These are phyloP conservation scores for Cryptosporidium sp. DNA, from an alignment of 169 alveolate genomes.

Conservation along the genomic window DNA sequence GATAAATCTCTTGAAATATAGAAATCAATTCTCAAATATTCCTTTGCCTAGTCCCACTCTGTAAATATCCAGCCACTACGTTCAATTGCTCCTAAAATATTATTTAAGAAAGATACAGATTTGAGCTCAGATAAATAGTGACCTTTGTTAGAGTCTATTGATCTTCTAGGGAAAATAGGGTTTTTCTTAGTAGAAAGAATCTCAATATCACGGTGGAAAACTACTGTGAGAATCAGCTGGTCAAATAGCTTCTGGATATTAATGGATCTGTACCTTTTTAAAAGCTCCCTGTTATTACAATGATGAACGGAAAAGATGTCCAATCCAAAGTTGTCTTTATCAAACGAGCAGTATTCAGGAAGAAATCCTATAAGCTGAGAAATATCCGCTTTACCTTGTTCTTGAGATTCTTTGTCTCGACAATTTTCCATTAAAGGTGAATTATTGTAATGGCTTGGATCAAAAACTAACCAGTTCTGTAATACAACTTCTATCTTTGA, in stretches of 20 bases:
- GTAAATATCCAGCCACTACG: constrained; percentile 25
- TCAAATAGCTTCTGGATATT: constrained; percentile 47
- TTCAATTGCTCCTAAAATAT: constrained; percentile 15
- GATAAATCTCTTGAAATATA: background rate
- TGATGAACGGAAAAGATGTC: constrained; percentile 6
- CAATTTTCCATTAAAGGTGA: background rate
- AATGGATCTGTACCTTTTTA: constrained; percentile 2
- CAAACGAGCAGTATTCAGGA: constrained; percentile 22
- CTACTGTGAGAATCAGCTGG: constrained; percentile 34
- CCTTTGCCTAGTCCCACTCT: background rate
- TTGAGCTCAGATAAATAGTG: background rate
- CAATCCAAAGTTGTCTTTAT: background rate
- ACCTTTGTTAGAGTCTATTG: background rate
- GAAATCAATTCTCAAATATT: background rate
- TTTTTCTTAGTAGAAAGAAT: background rate
- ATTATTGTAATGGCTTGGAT: background rate
- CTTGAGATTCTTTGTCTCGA: constrained; percentile 19
- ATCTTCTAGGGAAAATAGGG: constrained; percentile 31
- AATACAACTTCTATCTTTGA: background rate
- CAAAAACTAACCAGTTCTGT: constrained; percentile 27
- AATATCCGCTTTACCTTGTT: background rate
- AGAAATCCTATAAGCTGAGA: background rate
- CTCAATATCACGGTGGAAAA: constrained; percentile 54
- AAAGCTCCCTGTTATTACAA: background rate
- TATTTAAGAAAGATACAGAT: background rate